Evolutionary conservation across 495 filamentous ascomycete genomes (phyloP), one percentile per base, ranked within the genome.

Genomic region (Trichoderma reesei): DNA sequence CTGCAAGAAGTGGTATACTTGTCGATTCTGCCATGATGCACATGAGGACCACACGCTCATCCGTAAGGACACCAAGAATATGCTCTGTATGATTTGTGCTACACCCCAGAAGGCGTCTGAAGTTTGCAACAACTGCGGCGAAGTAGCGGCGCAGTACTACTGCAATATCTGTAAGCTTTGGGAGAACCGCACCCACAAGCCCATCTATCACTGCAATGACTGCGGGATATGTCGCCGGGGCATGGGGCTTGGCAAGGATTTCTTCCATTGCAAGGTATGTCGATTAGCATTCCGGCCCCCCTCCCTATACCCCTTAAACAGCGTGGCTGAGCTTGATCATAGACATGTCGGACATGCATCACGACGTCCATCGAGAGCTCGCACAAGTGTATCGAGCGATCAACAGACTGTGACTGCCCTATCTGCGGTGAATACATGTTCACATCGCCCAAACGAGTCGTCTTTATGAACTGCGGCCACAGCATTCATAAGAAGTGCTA

Each of bases 371-470:
- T 88, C 60, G 85, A 87, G 66, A 82, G 83, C 66, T 64, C 84
- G n/a, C 94, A 99, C 76, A 89, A 89, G 67, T 99, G 94, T 72
- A 91, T 98, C 67, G 95, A 98, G 75, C 83, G 91, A 33, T 91
- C 91, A 13, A 96, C 88, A 5, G 92, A 99, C 72, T 96, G 91
- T 72, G 88, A 97, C 71, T 99, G 94, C 72, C 94, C 94, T n/a
- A 97, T 99, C 65, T 99, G 94, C 72, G 90, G 90, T 33, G 91
- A 96, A 61, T 96, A 96, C 72, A 90, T 99, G 85, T 98, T 98
- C 73, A 91, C 87, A n/a, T 98, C 94, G 20, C 86, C 90, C 0
- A 83, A 86, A 64, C 84, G 86, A 1, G 91, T 99, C 9, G 91
- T 96, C 41, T 95, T 96, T 71, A 92, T 99, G 88, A 84, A 85